Percentiles rank a stretch among this genome's conserved stretches.
phyloP scores from a whole-genome alignment of 1,284 basidiomycete genomes.

The Ganoderma lingzhi region DNA sequence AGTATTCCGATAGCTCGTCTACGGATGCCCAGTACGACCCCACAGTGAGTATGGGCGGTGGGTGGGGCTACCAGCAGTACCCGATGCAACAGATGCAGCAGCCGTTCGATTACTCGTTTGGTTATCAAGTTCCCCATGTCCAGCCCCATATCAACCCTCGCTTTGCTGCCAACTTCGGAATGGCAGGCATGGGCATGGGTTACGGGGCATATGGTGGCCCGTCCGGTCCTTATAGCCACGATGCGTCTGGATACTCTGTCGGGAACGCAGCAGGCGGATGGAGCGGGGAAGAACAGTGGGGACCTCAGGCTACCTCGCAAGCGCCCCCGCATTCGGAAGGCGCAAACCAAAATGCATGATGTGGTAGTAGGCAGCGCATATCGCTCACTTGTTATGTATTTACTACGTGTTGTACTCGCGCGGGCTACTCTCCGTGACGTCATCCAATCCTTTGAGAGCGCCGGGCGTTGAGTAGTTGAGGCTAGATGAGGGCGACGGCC shows the following conservation, averaged over 20 bases:
- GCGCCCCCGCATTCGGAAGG: conserved; percentile 1
- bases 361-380: not conserved
- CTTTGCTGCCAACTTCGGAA: conserved; percentile 57
- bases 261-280: conserved; percentile 18
- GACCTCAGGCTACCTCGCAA: not conserved
- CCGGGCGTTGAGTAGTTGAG: conserved; percentile 31
- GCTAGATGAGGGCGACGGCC: conserved; percentile 28
- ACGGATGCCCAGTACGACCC: conserved; percentile 20
- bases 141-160: conserved; percentile 87
- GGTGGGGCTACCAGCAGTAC: conserved; percentile 37
- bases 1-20: conserved; percentile 42
- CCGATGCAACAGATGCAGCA: conserved; percentile 33
- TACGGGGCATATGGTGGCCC: conserved; percentile 27
- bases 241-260: conserved; percentile 22
- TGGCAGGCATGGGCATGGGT: conserved; percentile 31
- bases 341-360: conserved; percentile 10
- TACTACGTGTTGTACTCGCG: conserved; percentile 12
- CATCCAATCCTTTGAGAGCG: not conserved
- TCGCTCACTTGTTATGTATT: conserved; percentile 1
- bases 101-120: conserved; percentile 34
- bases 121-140: conserved; percentile 53
- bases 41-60: conserved; percentile 18
- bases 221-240: conserved; percentile 25
- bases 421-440: not conserved
- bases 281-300: conserved; percentile 22